A percentile compares a stretch with the other conserved stretches of the same genome.
Conservation (phyloP, 148 eudicot species). For the Rhododendron simsii region DNA sequence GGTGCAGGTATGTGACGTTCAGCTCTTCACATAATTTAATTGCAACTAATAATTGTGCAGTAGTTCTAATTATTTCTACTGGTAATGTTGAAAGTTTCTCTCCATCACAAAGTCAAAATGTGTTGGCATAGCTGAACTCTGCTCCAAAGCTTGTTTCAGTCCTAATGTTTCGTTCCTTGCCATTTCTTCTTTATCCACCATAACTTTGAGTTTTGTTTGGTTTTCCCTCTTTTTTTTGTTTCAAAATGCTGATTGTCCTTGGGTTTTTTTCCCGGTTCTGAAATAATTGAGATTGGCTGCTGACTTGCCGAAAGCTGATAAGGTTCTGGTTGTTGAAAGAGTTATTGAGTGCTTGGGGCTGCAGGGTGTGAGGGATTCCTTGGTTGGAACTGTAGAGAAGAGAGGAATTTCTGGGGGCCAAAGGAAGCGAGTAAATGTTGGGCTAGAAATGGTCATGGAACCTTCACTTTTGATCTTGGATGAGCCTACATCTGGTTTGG, state of each 20-base stretch:
- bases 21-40: background rate
- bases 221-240: background rate
- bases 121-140: constrained; percentile 6
- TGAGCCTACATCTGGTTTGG: constrained; percentile 97
- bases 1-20: constrained; percentile 55
- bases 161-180: background rate
- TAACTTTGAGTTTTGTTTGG: background rate
- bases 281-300: constrained; percentile 51
- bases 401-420: constrained; percentile 96
- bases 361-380: constrained; percentile 74
- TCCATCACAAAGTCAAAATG: background rate
- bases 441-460: constrained; percentile 96
- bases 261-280: constrained; percentile 2
- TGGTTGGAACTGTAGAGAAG: constrained; percentile 88
- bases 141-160: background rate
- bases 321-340: constrained; percentile 83
- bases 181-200: background rate
- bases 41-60: background rate
- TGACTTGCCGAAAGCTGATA: constrained; percentile 74
- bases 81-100: background rate
- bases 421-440: constrained; percentile 88
- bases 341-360: constrained; percentile 81
- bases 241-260: background rate
- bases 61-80: background rate
- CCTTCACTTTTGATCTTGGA: constrained; percentile 85